These are phyloP conservation scores for Acacia crassicarpa DNA, from an alignment of 306 rosid genomes.

Conservation along the genomic window DNA sequence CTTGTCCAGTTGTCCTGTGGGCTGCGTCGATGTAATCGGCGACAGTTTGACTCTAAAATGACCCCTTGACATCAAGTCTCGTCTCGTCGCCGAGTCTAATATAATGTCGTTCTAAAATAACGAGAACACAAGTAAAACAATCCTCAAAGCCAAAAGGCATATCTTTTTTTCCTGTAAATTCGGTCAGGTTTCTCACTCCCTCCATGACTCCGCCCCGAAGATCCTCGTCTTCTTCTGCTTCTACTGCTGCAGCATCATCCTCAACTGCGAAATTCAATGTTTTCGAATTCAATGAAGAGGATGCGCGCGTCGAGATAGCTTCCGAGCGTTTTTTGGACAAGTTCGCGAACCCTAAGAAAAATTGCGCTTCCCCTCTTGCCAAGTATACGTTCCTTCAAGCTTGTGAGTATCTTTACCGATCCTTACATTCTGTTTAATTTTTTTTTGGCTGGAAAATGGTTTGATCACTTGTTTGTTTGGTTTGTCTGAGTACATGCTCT, in stretches of 20 bases:
- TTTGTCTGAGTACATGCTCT: background rate
- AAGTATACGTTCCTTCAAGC: slow-evolving; percentile 50
- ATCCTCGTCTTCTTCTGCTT: slow-evolving; percentile 31
- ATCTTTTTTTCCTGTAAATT: background rate
- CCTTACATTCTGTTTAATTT: background rate
- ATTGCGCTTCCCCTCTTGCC: slow-evolving; percentile 36
- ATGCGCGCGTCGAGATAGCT: slow-evolving; percentile 24
- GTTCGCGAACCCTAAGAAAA: slow-evolving; percentile 41
- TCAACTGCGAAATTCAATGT: slow-evolving; percentile 42
- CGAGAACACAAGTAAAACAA: background rate
- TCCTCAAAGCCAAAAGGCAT: background rate
- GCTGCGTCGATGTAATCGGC: background rate
- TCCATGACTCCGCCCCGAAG: slow-evolving; percentile 47
- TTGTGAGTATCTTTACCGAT: slow-evolving; percentile 40
- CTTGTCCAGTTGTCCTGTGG: background rate
- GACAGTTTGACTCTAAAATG: too few species aligned
- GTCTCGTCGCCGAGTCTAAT: background rate
- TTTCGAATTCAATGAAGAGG: slow-evolving; percentile 58
- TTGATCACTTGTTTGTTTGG: background rate
- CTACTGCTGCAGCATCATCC: slow-evolving; percentile 17
- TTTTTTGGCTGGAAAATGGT: background rate
- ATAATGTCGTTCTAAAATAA: background rate
- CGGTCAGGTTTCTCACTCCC: background rate
- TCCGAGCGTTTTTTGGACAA: slow-evolving; percentile 20
- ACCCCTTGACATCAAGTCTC: background rate